phyloP scores from a whole-genome alignment of 352 stramenopile genomes.

The Globisporangium uncinulatum region DNA sequence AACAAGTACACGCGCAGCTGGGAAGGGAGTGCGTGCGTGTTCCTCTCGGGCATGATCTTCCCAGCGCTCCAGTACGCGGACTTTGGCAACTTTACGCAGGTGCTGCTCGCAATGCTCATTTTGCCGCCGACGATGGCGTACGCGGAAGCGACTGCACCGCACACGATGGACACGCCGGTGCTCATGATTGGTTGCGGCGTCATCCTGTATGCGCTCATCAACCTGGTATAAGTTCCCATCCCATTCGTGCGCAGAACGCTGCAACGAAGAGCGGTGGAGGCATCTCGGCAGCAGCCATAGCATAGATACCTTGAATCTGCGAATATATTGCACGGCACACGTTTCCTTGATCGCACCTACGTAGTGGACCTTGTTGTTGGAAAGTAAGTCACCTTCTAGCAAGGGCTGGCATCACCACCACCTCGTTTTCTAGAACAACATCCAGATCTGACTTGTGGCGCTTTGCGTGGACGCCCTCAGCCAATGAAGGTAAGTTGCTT shows the following conservation, averaged over 20 bases:
- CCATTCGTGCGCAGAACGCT: too few species aligned
- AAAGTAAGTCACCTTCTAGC: too few species aligned
- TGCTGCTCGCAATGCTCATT: conserved; percentile 72
- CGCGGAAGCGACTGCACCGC: conserved; percentile 71
- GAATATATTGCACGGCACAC: not conserved
- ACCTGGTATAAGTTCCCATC: conserved; percentile 8
- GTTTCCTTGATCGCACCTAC: too few species aligned
- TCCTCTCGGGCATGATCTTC: conserved; percentile 68
- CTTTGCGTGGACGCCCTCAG: too few species aligned
- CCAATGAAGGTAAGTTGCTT: too few species aligned
- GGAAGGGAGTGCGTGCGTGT: conserved; percentile 77
- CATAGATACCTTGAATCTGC: too few species aligned
- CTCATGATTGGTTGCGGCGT: conserved; percentile 74
- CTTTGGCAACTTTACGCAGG: conserved; percentile 76
- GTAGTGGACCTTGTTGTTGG: too few species aligned
- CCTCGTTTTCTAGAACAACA: too few species aligned
- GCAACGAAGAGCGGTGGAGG: too few species aligned
- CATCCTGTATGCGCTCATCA: conserved; percentile 66
- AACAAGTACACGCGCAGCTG: conserved; percentile 84
- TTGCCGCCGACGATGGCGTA: conserved; percentile 79
- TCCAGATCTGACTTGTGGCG: too few species aligned
- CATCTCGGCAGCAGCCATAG: too few species aligned
- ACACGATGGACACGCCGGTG: conserved; percentile 84
- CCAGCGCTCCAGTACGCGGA: conserved; percentile 52
- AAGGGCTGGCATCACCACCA: too few species aligned